Conservation (phyloP, 805 yeast genomes). For the Yarrowia sp. region DNA sequence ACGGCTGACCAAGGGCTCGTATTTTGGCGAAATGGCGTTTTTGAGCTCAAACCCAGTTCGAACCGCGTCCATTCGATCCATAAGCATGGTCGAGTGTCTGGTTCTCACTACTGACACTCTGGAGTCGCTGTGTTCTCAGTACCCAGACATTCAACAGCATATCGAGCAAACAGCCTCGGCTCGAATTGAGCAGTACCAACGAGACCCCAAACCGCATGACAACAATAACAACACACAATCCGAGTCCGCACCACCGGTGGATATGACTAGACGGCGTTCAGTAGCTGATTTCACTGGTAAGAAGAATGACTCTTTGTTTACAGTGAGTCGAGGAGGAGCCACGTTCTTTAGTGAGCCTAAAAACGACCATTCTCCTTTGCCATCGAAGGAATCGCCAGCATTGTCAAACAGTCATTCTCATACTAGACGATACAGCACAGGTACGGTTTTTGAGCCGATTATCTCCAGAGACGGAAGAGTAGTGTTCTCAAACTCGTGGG, state of each 20-base stretch:
- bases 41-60: slow-evolving; percentile 46
- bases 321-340: slow-evolving; percentile 9
- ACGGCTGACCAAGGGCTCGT: slow-evolving; percentile 59
- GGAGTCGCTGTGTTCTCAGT: slow-evolving; percentile 53
- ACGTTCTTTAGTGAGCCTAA: slow-evolving; percentile 8
- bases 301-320: neutral
- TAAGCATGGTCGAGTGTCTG: slow-evolving; percentile 57
- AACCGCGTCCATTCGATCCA: slow-evolving; percentile 64
- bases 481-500: slow-evolving; percentile 15
- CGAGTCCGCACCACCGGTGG: neutral
- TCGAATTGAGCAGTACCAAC: neutral
- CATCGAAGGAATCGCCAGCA: neutral
- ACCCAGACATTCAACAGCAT: slow-evolving; percentile 58
- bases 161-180: slow-evolving; percentile 58
- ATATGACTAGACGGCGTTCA: slow-evolving; percentile 4
- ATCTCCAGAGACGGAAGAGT: neutral
- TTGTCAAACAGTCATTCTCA: neutral
- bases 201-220: neutral
- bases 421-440: slow-evolving; percentile 10
- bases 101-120: slow-evolving; percentile 57
- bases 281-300: slow-evolving; percentile 3
- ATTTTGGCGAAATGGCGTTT: slow-evolving; percentile 78
- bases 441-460: neutral
- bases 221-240: neutral
- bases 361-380: neutral